phyloP scores from a whole-genome alignment of 2,329 filamentous ascomycete species.

The Didymella sp. region DNA sequence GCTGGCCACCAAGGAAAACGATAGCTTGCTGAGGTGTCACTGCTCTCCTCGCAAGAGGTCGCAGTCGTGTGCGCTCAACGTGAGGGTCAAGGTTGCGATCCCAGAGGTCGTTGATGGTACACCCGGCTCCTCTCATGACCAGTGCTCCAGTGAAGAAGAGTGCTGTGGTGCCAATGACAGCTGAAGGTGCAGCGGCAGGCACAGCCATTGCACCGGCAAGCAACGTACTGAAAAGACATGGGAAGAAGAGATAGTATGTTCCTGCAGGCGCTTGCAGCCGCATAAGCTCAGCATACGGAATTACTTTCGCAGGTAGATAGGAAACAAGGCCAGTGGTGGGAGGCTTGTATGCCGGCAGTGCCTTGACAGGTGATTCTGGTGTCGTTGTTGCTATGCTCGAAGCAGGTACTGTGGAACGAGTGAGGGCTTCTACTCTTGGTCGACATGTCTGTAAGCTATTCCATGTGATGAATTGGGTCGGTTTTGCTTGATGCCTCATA shows the following conservation, averaged over 20 bases:
- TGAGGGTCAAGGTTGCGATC: constrained; percentile 85
- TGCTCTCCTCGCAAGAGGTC: constrained; percentile 81
- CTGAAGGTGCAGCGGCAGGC: constrained; percentile 66
- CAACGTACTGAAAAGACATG: constrained; percentile 83
- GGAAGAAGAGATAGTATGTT: constrained; percentile 85
- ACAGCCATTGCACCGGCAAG: constrained; percentile 74
- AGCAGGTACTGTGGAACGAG: constrained; percentile 1
- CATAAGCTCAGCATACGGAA: constrained; percentile 83
- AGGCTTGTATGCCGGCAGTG: constrained; percentile 62
- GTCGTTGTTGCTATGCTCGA: constrained; percentile 27
- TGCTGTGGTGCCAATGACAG: constrained; percentile 67
- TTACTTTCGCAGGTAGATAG: constrained; percentile 69
- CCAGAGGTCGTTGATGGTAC: constrained; percentile 90
- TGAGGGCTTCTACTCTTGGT: not conserved
- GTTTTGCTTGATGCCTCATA: constrained; percentile 11
- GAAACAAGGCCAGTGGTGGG: constrained; percentile 76
- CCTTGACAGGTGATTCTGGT: constrained; percentile 20
- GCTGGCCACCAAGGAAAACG: constrained; percentile 75
- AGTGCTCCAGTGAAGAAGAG: constrained; percentile 80
- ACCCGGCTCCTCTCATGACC: constrained; percentile 87
- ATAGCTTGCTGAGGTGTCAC: constrained; percentile 75
- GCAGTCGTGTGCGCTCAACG: constrained; percentile 75
- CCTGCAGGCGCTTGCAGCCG: constrained; percentile 83
- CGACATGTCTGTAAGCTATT: not conserved
- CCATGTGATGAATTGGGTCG: constrained; percentile 19